A percentile compares a stretch with the other conserved stretches of the same genome.
Evolutionary conservation across 192 early-diverging fungal species (phyloP).

Genomic region (Thamnidium elegans): DNA sequence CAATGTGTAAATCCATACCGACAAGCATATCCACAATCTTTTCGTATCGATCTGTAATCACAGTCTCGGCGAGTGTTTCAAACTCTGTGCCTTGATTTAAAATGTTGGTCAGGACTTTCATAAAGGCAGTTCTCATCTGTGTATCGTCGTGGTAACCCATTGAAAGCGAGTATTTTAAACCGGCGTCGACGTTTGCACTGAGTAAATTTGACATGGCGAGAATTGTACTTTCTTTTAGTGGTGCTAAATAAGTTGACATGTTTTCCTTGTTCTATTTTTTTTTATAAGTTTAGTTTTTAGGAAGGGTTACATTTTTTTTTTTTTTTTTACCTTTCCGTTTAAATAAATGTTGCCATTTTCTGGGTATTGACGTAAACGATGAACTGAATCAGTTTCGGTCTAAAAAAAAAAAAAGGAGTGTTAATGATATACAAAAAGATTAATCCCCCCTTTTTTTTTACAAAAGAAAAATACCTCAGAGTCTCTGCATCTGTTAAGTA

Average conservation of each 20-base stretch:
- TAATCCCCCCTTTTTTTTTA: not conserved
- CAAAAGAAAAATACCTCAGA: no score
- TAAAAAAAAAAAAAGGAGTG: not conserved
- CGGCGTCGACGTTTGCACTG: constrained; percentile 89
- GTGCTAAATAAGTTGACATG: constrained; percentile 54
- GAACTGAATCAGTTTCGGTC: not conserved
- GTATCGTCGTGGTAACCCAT: constrained; percentile 92
- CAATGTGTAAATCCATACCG: constrained; percentile 71
- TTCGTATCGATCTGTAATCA: constrained; percentile 73
- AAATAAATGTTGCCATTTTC: not conserved
- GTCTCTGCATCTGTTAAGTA: constrained; percentile 62
- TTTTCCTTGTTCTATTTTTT: constrained; percentile 17
- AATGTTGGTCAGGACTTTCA: constrained; percentile 90
- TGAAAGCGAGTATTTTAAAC: constrained; percentile 83
- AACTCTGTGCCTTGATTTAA: constrained; percentile 87
- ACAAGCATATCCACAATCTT: constrained; percentile 75
- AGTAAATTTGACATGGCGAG: constrained; percentile 87
- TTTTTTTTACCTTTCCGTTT: not conserved
- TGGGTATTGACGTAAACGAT: not conserved
- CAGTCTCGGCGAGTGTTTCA: constrained; percentile 73
- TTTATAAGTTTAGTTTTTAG: not conserved
- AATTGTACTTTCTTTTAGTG: constrained; percentile 84
- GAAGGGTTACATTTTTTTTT: no score
- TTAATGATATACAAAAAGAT: not conserved
- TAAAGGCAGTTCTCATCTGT: constrained; percentile 84